These are phyloP conservation scores for Peterozyma toletana DNA, from an alignment of 805 yeast genomes.

Conservation along the genomic window DNA sequence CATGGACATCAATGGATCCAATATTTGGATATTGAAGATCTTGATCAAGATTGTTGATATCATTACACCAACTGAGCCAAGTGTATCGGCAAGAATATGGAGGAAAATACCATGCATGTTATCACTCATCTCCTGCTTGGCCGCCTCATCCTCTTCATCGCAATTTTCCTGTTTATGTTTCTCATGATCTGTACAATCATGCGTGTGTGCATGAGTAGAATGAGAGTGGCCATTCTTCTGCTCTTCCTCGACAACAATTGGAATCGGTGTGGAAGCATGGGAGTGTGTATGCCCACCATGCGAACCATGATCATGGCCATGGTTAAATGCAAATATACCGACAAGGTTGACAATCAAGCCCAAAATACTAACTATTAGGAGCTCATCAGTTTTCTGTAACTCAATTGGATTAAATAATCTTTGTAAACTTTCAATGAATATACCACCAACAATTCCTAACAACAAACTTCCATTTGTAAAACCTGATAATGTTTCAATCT, in stretches of 20 bases:
- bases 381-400: conserved; percentile 73
- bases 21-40: conserved; percentile 59
- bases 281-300: conserved; percentile 33
- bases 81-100: conserved; percentile 90
- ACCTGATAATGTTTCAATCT: conserved; percentile 89
- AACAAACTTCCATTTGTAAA: conserved; percentile 89
- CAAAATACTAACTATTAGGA: conserved; percentile 73
- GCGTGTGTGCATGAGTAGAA: conserved; percentile 14
- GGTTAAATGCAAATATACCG: conserved; percentile 92
- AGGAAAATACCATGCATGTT: conserved; percentile 93
- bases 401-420: conserved; percentile 73
- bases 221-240: conserved; percentile 19
- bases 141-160: conserved; percentile 10
- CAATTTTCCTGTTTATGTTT: conserved; percentile 11
- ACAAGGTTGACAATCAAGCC: conserved; percentile 87
- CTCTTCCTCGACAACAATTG: conserved; percentile 7
- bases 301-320: conserved; percentile 53
- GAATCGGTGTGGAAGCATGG: conserved; percentile 15
- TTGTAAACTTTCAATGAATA: conserved; percentile 79
- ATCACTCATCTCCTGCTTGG: conserved; percentile 43
- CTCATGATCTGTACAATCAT: conserved; percentile 1
- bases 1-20: conserved; percentile 90
- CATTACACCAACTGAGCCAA: conserved; percentile 97
- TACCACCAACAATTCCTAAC: conserved; percentile 84
- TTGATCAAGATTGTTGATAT: conserved; percentile 76